Evolutionary conservation across 805 yeast genomes (phyloP).

Genomic region (Wickerhamomyces chaumierensis): DNA sequence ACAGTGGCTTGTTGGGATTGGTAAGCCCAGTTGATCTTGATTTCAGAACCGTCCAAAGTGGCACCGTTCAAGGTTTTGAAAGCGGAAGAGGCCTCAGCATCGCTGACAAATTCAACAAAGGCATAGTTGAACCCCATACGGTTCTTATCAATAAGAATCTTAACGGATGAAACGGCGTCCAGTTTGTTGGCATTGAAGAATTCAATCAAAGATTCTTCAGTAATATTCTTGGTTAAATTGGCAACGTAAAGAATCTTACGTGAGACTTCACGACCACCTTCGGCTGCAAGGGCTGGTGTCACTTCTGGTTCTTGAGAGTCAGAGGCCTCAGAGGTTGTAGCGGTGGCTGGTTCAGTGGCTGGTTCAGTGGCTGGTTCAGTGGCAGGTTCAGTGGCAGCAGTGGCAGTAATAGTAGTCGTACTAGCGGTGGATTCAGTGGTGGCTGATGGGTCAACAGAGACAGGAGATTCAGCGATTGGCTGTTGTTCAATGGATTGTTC

Average conservation of each 20-base stretch:
- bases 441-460: background rate
- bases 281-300: slow-evolving; percentile 57
- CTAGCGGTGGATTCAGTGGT: background rate
- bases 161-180: slow-evolving; percentile 53
- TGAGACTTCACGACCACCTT: slow-evolving; percentile 76
- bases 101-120: slow-evolving; percentile 60
- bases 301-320: slow-evolving; percentile 16
- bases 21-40: slow-evolving; percentile 74
- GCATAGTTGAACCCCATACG: slow-evolving; percentile 69
- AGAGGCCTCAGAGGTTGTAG: background rate
- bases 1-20: slow-evolving; percentile 67
- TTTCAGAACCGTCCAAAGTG: slow-evolving; percentile 38
- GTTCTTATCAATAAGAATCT: slow-evolving; percentile 68
- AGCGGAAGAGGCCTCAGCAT: slow-evolving; percentile 52
- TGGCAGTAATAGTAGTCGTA: background rate
- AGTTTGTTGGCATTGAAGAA: slow-evolving; percentile 39
- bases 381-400: background rate
- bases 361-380: background rate
- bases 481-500: background rate
- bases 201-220: slow-evolving; percentile 52
- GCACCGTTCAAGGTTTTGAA: slow-evolving; percentile 49
- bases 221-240: slow-evolving; percentile 50
- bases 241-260: slow-evolving; percentile 70
- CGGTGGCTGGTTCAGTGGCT: background rate
- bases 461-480: background rate